A percentile compares a stretch with the other conserved stretches of the same genome.
phyloP scores from a whole-genome alignment of 257 asterid genomes.

The Solanum corneliomulleri region DNA sequence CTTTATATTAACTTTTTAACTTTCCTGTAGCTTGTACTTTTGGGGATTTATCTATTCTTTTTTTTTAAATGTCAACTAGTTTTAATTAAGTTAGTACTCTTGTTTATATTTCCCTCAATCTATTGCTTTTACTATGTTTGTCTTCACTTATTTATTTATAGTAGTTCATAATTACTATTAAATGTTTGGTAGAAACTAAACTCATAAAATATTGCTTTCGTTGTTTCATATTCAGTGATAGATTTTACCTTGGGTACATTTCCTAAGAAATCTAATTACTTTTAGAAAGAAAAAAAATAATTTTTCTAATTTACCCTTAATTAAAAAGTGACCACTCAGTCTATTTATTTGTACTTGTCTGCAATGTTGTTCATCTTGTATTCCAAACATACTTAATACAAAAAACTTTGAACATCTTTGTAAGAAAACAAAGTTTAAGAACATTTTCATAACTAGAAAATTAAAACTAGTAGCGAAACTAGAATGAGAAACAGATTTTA shows the following conservation, averaged over 20 bases:
- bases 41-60: background rate
- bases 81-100: too few relatives aligned
- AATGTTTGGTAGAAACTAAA: background rate
- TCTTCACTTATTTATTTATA: background rate
- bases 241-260: background rate
- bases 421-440: too few relatives aligned
- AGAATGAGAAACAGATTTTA: too few relatives aligned
- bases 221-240: background rate
- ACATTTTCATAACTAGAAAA: too few relatives aligned
- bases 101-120: background rate
- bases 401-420: too few relatives aligned
- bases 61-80: background rate
- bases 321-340: too few relatives aligned
- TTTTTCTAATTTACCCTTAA: background rate
- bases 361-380: too few relatives aligned
- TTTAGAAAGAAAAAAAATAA: background rate
- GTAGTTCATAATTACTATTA: background rate
- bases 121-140: background rate
- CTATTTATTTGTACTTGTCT: background rate
- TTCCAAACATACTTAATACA: too few relatives aligned
- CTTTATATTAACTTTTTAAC: too few relatives aligned
- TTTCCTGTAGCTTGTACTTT: too few relatives aligned
- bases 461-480: too few relatives aligned
- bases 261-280: background rate
- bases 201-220: too few relatives aligned